Base-by-base conservation (phyloP, 257 asterid species). In the Nicotiana tabacum region DNA sequence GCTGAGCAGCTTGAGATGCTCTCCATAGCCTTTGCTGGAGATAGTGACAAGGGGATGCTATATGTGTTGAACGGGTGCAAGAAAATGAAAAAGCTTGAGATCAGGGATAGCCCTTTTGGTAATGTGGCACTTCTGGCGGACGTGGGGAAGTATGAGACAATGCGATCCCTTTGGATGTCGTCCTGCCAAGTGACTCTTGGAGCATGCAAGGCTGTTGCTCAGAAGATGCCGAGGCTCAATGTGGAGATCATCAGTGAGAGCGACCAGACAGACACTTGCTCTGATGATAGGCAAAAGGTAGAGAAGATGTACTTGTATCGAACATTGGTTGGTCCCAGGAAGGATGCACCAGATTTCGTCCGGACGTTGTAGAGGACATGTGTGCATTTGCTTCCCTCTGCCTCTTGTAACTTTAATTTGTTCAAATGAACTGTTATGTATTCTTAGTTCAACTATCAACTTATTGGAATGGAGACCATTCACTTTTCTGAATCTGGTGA, bases 91-190 rank as follows among this genome's bases (percentile, higher is more conserved):
- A 92, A 91, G 90, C 91, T 95, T 2, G 98, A 95, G 80, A 92
- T 95, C 51, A 87, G 91, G 84, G 93, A 93, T 46, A 88, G 98
- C 90, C 97, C 98, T 33, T 93, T 93, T 70, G 99, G 98, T 17
- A 77, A 92, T 67, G 81, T 15, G 86, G 98, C 98, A 46, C 97
- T 93, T 87, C 91, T 92, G 85, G 48, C 89, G 84, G 97, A 92
- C 90, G 81, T 92, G 89, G 94, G 96, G 85, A 95, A 91, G 98
- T 93, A 95, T 91, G 98, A 92, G 77, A 91, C 97, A 87, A 92
- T 95, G 99, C 95, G 98, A 93, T 95, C 97, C 93, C 95, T 95
- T 89, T 95, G 98, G 95, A 95, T 95, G 99, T 91, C 95, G 81
- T 88, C 95, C 86, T 95, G 97, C 77, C 90, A 90, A 84, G 97